Conservation (phyloP, 768 basidiomycete species). For the Boletus patriciae region DNA sequence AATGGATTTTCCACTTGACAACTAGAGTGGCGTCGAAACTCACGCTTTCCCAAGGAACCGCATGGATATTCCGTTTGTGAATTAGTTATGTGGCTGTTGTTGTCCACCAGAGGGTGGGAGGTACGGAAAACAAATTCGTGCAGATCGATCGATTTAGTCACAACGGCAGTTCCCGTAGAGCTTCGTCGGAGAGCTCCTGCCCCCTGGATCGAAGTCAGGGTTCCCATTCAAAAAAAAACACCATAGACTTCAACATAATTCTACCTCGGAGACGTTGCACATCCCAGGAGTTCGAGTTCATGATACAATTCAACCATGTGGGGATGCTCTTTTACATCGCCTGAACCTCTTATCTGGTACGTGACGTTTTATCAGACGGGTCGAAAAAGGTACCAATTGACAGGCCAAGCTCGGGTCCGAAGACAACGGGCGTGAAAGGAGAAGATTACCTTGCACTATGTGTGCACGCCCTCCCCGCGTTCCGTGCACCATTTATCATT, state of each 20-base stretch:
- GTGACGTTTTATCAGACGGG: constrained; percentile 6
- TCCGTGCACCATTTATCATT: background rate
- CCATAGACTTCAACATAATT: background rate
- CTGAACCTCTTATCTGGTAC: constrained; percentile 8
- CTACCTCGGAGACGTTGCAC: background rate
- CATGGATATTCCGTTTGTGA: background rate
- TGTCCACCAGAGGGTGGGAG: background rate
- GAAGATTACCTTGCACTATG: background rate
- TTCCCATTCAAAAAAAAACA: constrained; percentile 6
- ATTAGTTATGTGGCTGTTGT: background rate
- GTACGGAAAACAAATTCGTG: background rate
- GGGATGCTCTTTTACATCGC: constrained; percentile 15
- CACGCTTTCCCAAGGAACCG: constrained; percentile 3
- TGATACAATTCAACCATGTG: constrained; percentile 26
- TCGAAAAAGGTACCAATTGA: constrained; percentile 15
- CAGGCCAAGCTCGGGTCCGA: constrained; percentile 9
- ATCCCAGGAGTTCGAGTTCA: background rate
- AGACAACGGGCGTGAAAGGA: constrained; percentile 1
- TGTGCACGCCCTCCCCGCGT: constrained; percentile 5
- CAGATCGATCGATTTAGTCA: constrained; percentile 10
- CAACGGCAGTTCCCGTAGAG: constrained; percentile 13
- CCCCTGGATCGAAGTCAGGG: constrained; percentile 1
- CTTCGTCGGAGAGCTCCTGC: constrained; percentile 1
- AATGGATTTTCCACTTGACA: constrained; percentile 3
- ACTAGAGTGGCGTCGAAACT: constrained; percentile 2